A percentile compares a stretch with the other conserved stretches of the same genome.
phyloP scores from a whole-genome alignment of 371 early-diverging fungal species.

The Batrachochytrium dendrobatidis region DNA sequence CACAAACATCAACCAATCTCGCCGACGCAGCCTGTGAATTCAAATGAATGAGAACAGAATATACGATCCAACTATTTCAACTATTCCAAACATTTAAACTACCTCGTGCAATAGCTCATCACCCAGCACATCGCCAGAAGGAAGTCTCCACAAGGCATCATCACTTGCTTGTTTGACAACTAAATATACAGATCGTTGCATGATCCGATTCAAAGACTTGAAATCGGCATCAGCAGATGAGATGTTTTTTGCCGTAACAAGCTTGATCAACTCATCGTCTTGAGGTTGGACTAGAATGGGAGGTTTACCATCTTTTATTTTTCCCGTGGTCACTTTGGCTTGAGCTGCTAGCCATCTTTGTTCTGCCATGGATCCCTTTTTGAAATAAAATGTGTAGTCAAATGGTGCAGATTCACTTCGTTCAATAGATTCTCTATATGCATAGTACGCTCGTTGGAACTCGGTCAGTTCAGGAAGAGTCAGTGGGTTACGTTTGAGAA shows the following conservation, averaged over 20 bases:
- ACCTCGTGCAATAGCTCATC: conserved; percentile 62
- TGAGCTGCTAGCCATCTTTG: conserved; percentile 45
- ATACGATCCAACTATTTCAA: neutral
- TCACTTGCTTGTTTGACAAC: conserved; percentile 55
- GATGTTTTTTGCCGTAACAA: conserved; percentile 43
- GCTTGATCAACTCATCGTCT: conserved; percentile 41
- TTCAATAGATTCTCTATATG: conserved; percentile 64
- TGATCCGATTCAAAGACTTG: conserved; percentile 65
- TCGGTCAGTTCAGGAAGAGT: conserved; percentile 61
- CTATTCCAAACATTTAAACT: too few relatives aligned
- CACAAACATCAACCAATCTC: conserved; percentile 63
- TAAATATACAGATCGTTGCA: conserved; percentile 66
- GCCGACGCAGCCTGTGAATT: conserved; percentile 59
- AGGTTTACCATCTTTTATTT: too few relatives aligned
- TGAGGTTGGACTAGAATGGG: conserved; percentile 29
- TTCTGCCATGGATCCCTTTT: conserved; percentile 80
- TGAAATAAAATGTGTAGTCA: conserved; percentile 79
- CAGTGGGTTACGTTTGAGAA: conserved; percentile 74
- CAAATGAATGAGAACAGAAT: neutral
- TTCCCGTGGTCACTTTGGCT: conserved; percentile 6
- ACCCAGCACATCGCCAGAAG: conserved; percentile 57
- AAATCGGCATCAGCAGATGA: conserved; percentile 70
- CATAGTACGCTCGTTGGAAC: conserved; percentile 71
- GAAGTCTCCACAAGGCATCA: conserved; percentile 67
- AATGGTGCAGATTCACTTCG: conserved; percentile 54